Evolutionary conservation across 1,284 basidiomycete genomes (phyloP).

Genomic region (Sporisorium scitamineum): DNA sequence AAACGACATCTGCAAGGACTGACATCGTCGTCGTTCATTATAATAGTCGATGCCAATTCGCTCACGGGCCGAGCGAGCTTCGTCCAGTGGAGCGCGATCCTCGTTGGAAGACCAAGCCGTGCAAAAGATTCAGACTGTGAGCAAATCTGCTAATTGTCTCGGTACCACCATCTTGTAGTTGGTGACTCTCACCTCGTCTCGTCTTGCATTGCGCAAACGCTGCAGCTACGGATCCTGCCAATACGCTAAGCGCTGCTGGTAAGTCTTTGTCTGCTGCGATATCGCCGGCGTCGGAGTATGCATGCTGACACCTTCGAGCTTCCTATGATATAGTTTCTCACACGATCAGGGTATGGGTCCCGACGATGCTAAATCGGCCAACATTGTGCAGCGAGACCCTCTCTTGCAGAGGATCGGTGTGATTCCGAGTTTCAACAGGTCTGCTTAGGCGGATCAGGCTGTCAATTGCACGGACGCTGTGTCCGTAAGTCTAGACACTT

Average conservation of each 20-base stretch:
- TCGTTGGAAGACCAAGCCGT: conserved; percentile 94
- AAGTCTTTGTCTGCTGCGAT: conserved; percentile 1
- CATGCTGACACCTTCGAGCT: background rate
- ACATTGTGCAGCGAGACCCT: conserved; percentile 14
- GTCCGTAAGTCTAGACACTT: background rate
- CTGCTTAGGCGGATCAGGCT: background rate
- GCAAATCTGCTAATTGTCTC: background rate
- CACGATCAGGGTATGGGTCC: conserved; percentile 24
- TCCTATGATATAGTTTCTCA: conserved; percentile 22
- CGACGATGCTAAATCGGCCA: background rate
- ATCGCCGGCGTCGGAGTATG: background rate
- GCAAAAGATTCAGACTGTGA: conserved; percentile 79
- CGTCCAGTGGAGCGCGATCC: conserved; percentile 84
- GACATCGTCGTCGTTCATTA: background rate
- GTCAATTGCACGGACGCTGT: too few species aligned
- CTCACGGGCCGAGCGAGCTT: conserved; percentile 87
- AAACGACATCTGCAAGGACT: background rate
- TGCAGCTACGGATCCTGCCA: conserved; percentile 86
- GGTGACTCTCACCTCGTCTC: background rate
- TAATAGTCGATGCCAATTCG: conserved; percentile 53
- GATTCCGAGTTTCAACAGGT: conserved; percentile 3
- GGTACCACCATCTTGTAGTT: background rate
- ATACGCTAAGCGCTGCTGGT: conserved; percentile 78
- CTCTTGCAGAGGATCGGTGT: conserved; percentile 40
- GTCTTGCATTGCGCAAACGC: background rate